Conservation (phyloP, 768 basidiomycete species). For the Infundibulicybe gibba region DNA sequence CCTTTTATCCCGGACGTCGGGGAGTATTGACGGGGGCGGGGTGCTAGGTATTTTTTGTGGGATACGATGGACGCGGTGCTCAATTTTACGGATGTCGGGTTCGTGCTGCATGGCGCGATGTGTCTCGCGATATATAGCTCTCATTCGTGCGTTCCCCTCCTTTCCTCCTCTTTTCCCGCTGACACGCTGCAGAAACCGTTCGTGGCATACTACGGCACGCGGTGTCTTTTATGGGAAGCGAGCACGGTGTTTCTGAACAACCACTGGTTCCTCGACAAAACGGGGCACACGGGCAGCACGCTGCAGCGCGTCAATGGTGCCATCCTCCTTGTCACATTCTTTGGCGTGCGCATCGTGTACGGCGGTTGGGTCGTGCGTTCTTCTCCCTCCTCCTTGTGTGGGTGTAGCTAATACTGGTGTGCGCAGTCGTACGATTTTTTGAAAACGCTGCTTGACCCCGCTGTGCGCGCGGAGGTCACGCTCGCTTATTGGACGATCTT, state of each 20-base stretch:
- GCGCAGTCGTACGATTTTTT: conserved; percentile 70
- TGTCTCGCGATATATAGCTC: conserved; percentile 65
- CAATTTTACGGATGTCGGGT: conserved; percentile 69
- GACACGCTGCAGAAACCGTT: conserved; percentile 55
- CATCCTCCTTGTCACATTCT: conserved; percentile 63
- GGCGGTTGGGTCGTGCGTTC: conserved; percentile 52
- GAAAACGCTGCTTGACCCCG: conserved; percentile 41
- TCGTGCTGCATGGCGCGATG: conserved; percentile 71
- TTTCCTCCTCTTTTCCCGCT: neutral
- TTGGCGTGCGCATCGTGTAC: conserved; percentile 66
- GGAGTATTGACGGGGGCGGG: neutral
- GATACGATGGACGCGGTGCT: conserved; percentile 69
- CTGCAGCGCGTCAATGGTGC: conserved; percentile 73
- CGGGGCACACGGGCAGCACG: conserved; percentile 61
- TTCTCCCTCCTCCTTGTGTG: neutral
- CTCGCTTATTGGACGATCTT: conserved; percentile 47
- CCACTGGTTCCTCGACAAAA: conserved; percentile 87
- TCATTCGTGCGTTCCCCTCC: conserved; percentile 53
- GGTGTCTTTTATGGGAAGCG: conserved; percentile 84
- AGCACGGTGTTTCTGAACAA: conserved; percentile 87
- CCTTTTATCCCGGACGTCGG: conserved; percentile 1
- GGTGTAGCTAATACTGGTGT: conserved; percentile 40
- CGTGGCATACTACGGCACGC: conserved; percentile 71
- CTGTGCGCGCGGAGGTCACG: conserved; percentile 51
- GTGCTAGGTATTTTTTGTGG: conserved; percentile 75